Evolutionary conservation across 1,284 basidiomycete species (phyloP), one percentile per base, ranked within the genome.

Genomic region (Moniliophthora roreri): DNA sequence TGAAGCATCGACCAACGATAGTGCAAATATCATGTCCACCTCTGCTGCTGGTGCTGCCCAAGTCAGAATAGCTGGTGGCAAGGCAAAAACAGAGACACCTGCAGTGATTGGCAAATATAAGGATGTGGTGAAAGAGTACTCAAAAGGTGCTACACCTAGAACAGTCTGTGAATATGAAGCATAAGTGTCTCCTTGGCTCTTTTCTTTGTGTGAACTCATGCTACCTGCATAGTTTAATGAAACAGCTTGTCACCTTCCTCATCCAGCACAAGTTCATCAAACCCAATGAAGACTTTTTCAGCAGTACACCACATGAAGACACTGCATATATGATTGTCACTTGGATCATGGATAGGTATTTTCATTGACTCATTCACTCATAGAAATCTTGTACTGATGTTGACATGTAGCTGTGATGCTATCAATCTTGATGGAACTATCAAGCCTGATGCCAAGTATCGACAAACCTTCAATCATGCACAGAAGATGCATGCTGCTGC

Each of bases 401-500:
- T n/a, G n/a, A n/a, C n/a, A n/a, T n/a, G 0, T 50, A 69, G 68
- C 8, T 69, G 68, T 38, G 67, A 70, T 23, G 52, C 58, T 8
- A 56, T 64, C n/a, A 52, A 54, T 26, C 53, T 67, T 1, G 64
- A 67, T 38, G 64, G 68, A 1, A 60, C 52, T 3, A 7, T 34
- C 1, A 63, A 65, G 35, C 53, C 59, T 4, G n/a, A 42, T 2
- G 50, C 39, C 1, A 21, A 53, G 15, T 20, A 28, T 1, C 53
- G 58, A 1, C 54, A 46, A n/a, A 60, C 63, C 0, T 71, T 66
- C 38, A 51, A 59, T 2, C 64, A 71, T 63, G 69, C 66, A 0
- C 66, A 70, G 57, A 73, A 71, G 53, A 68, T 73, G 63, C 60
- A 65, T 3, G 69, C n/a, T n/a, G n/a, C n/a, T n/a, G n/a, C n/a